These are phyloP conservation scores for Exophiala dermatitidis DNA, from an alignment of 2,329 filamentous ascomycete species.

Conservation along the genomic window DNA sequence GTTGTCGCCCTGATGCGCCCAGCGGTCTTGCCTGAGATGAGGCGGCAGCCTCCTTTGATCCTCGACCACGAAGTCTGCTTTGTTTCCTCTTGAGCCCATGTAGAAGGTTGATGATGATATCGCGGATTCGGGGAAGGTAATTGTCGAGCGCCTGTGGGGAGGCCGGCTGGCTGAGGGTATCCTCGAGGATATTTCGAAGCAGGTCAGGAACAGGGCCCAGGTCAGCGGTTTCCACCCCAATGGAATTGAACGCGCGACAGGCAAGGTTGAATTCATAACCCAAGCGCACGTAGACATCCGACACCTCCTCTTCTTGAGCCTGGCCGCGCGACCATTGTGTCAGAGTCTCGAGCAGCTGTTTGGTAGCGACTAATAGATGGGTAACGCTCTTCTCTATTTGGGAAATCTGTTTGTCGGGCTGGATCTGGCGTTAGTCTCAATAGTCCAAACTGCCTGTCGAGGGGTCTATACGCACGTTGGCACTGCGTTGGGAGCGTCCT, in stretches of 20 bases:
- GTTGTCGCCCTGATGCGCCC: constrained; percentile 33
- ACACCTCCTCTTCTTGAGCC: constrained; percentile 89
- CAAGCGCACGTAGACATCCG: constrained; percentile 92
- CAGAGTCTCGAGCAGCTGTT: constrained; percentile 92
- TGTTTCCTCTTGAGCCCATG: constrained; percentile 97
- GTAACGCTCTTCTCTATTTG: constrained; percentile 99
- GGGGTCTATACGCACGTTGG: constrained; percentile 39
- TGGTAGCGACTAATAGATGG: constrained; percentile 92
- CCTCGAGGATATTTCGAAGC: constrained; percentile 82
- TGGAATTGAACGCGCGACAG: constrained; percentile 90
- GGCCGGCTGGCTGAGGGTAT: constrained; percentile 92
- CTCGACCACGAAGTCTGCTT: constrained; percentile 64
- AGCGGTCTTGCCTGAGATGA: constrained; percentile 21
- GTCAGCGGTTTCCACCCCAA: constrained; percentile 91
- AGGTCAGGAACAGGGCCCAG: constrained; percentile 91
- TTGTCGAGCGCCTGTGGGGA: constrained; percentile 88
- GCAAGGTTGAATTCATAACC: constrained; percentile 99
- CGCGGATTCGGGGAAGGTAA: constrained; percentile 86
- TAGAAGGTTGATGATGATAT: constrained; percentile 96
- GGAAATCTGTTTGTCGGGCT: constrained; percentile 71
- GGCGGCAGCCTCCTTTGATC: constrained; percentile 45
- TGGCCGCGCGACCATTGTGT: constrained; percentile 94
- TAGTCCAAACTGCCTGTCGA: constrained; percentile 28
- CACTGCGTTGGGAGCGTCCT: constrained; percentile 16
- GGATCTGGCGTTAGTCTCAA: constrained; percentile 8